Base-by-base conservation (phyloP, 495 filamentous ascomycete species). In the Diplogelasinospora grovesii region DNA sequence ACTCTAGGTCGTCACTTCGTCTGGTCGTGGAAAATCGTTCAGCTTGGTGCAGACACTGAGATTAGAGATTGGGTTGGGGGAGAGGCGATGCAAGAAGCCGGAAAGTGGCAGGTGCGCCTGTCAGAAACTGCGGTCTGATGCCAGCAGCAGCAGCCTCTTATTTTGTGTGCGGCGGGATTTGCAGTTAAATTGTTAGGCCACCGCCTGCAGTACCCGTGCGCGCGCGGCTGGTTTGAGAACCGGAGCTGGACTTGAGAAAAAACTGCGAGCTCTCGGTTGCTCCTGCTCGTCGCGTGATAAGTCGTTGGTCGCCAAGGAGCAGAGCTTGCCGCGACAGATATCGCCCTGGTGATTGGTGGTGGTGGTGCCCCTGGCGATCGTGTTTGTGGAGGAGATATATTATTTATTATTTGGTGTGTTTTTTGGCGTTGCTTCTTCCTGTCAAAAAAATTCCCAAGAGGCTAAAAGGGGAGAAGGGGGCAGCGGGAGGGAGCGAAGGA, bases 151-250 rank as follows among this genome's bases (percentile, higher is more conserved):
- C 46, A 36, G 43, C 46, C 26, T 47, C 41, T 34, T 50, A 50
- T 58, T 59, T 48, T 58, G 53, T 56, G 46, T 39, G 39, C 22
- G 33, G 33, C n/a, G n/a, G n/a, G n/a, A n/a, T n/a, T n/a, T n/a
- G n/a, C n/a, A n/a, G n/a, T 40, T 34, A 18, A 22, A 22, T 42
- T 26, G 31, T 14, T 15, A 14, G 26, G 24, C 37, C n/a, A 11
- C 33, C 33, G n/a, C n/a, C n/a, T n/a, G n/a, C n/a, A n/a, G n/a
- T n/a, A n/a, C 33, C 33, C 33, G 33, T 36, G 33, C 18, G 16
- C 33, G n/a, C 9, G 30, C 16, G n/a, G n/a, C n/a, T n/a, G n/a
- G n/a, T n/a, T n/a, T n/a, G n/a, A n/a, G n/a, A n/a, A n/a, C n/a
- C n/a, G n/a, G n/a, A n/a, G n/a, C n/a, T n/a, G n/a, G n/a, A n/a